Evolutionary conservation across 352 stramenopile genomes (phyloP).

Genomic region (Phytophthora syringae): DNA sequence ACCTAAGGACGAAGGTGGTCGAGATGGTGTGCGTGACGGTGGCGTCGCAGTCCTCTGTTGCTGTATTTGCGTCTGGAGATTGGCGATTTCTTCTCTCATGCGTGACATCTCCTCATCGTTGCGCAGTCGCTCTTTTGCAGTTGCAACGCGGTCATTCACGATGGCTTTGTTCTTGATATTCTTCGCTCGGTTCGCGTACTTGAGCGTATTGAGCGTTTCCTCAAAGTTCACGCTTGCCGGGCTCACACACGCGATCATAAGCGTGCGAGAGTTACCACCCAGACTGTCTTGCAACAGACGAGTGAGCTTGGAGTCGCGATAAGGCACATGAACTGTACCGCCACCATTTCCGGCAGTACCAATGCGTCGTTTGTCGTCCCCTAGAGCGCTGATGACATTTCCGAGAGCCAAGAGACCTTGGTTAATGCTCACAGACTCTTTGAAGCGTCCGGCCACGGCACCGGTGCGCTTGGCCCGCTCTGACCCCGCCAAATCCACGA

Average conservation of each 20-base stretch:
- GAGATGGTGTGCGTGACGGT: constrained; percentile 21
- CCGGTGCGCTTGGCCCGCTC: constrained; percentile 94
- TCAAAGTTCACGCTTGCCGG: constrained; percentile 85
- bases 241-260: constrained; percentile 92
- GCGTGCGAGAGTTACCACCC: constrained; percentile 89
- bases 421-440: constrained; percentile 97
- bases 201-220: constrained; percentile 98
- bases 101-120: constrained; percentile 65
- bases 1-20: constrained; percentile 10
- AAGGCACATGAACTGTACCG: constrained; percentile 78
- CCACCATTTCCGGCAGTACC: constrained; percentile 30
- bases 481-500: constrained; percentile 96
- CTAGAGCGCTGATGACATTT: constrained; percentile 95
- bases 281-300: constrained; percentile 88
- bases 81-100: constrained; percentile 82
- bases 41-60: constrained; percentile 43
- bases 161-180: constrained; percentile 99
- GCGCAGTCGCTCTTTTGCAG: constrained; percentile 54
- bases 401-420: constrained; percentile 94
- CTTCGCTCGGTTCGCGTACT: constrained; percentile 99
- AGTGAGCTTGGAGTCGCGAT: constrained; percentile 93
- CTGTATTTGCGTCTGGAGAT: constrained; percentile 73
- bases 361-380: constrained; percentile 88
- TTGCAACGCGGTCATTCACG: constrained; percentile 91
- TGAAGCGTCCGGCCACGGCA: constrained; percentile 87